Conservation (phyloP, 2,329 filamentous ascomycete genomes). For the Xylaria sp. region DNA sequence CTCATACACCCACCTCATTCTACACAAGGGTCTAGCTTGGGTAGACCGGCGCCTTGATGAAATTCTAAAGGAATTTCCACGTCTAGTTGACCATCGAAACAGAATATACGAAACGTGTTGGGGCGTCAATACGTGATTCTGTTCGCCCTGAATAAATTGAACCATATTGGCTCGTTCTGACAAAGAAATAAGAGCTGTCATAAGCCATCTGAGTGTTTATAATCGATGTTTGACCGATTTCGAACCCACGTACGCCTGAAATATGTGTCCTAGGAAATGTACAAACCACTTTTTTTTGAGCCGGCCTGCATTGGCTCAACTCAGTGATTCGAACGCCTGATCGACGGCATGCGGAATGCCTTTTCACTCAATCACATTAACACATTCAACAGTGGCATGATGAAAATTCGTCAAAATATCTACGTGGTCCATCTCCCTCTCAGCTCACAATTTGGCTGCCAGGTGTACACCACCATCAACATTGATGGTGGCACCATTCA, state of each 20-base stretch:
- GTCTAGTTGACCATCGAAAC: slow-evolving; percentile 60
- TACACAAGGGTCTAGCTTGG: slow-evolving; percentile 62
- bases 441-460: slow-evolving; percentile 40
- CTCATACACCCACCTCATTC: slow-evolving; percentile 77
- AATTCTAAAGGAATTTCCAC: slow-evolving; percentile 51
- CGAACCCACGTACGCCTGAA: neutral
- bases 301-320: neutral
- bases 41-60: slow-evolving; percentile 54
- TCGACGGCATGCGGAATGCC: slow-evolving; percentile 3
- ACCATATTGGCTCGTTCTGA: neutral
- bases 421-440: neutral
- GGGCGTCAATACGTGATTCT: slow-evolving; percentile 11
- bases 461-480: slow-evolving; percentile 54
- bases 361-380: slow-evolving; percentile 1
- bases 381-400: neutral
- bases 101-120: slow-evolving; percentile 51
- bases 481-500: slow-evolving; percentile 60
- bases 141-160: neutral
- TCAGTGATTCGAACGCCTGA: neutral
- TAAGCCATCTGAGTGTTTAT: neutral
- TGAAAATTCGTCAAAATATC: neutral
- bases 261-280: neutral
- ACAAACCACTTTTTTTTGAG: neutral
- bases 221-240: neutral
- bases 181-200: neutral